phyloP scores from a whole-genome alignment of 2,329 filamentous ascomycete species.

The Lizonia empirigonia region DNA sequence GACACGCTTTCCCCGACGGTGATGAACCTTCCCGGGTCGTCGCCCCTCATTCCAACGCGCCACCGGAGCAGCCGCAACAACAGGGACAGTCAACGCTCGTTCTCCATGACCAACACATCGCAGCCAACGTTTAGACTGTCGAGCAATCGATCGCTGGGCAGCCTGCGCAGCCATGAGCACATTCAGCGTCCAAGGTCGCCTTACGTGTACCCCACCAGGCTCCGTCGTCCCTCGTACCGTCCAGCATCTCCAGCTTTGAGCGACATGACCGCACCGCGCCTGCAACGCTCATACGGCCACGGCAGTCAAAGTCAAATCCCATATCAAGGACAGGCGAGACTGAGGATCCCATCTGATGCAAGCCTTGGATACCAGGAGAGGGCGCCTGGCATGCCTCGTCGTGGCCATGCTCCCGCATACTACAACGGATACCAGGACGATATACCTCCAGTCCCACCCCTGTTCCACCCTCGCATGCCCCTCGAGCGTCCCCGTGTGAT shows the following conservation, averaged over 20 bases:
- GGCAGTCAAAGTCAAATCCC: constrained; percentile 16
- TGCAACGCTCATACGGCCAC: constrained; percentile 25
- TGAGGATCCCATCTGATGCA: constrained; percentile 34
- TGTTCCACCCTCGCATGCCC: constrained; percentile 27
- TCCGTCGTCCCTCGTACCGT: constrained; percentile 51
- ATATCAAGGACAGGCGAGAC: constrained; percentile 21
- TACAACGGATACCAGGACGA: constrained; percentile 19
- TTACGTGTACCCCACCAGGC: constrained; percentile 51
- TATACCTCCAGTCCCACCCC: constrained; percentile 33
- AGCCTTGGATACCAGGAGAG: constrained; percentile 33
- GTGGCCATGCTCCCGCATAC: constrained; percentile 21
- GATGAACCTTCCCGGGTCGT: constrained; percentile 40
- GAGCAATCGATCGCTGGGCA: constrained; percentile 53
- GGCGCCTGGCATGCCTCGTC: constrained; percentile 15
- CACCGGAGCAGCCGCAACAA: constrained; percentile 20
- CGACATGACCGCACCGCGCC: constrained; percentile 39
- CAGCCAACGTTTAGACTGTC: constrained; percentile 46
- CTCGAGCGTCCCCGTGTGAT: constrained; percentile 28
- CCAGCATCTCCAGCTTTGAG: constrained; percentile 53
- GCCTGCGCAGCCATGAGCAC: constrained; percentile 50
- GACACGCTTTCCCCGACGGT: constrained; percentile 46
- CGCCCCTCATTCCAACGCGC: constrained; percentile 30
- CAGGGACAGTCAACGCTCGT: constrained; percentile 50
- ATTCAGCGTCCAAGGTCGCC: constrained; percentile 46
- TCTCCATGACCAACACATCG: constrained; percentile 46